Conservation (phyloP, 2,329 filamentous ascomycete species). For the Dendrostoma leiphaemia region DNA sequence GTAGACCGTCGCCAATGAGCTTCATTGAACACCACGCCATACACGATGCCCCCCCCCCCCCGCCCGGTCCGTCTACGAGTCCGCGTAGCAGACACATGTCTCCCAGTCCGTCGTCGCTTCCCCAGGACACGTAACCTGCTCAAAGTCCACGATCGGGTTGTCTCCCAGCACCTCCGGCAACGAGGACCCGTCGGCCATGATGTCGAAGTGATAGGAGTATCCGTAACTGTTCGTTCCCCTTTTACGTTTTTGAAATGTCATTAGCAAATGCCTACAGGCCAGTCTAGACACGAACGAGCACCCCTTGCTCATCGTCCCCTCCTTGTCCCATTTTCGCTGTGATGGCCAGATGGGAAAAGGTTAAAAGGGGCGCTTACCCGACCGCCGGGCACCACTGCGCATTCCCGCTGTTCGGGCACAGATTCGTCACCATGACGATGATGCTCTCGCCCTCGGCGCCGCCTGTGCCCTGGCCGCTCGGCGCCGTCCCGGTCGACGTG, state of each 20-base stretch:
- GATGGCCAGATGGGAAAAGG: background rate
- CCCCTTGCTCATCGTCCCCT: too few relatives aligned
- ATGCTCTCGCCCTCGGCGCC: slow-evolving; percentile 25
- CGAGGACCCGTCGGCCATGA: slow-evolving; percentile 29
- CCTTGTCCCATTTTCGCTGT: too few relatives aligned
- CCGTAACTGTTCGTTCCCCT: slow-evolving; percentile 31
- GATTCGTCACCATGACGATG: slow-evolving; percentile 33
- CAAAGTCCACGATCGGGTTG: slow-evolving; percentile 32
- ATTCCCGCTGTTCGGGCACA: slow-evolving; percentile 35
- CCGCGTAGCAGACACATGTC: slow-evolving; percentile 24
- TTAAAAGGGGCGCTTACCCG: slow-evolving; percentile 14
- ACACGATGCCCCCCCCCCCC: background rate
- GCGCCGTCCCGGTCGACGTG: slow-evolving; percentile 24
- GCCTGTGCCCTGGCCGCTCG: slow-evolving; percentile 23
- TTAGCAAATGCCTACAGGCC: slow-evolving; percentile 1
- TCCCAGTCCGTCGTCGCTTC: slow-evolving; percentile 24
- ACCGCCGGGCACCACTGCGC: slow-evolving; percentile 31
- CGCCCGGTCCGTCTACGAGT: background rate
- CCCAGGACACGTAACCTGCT: slow-evolving; percentile 28
- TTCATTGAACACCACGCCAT: too few relatives aligned
- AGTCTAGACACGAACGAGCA: too few relatives aligned
- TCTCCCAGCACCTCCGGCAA: slow-evolving; percentile 32
- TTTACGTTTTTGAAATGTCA: background rate
- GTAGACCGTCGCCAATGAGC: too few relatives aligned
- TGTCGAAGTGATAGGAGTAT: slow-evolving; percentile 35